Base-by-base conservation (phyloP, 306 rosid genomes). In the Quercus suber region DNA sequence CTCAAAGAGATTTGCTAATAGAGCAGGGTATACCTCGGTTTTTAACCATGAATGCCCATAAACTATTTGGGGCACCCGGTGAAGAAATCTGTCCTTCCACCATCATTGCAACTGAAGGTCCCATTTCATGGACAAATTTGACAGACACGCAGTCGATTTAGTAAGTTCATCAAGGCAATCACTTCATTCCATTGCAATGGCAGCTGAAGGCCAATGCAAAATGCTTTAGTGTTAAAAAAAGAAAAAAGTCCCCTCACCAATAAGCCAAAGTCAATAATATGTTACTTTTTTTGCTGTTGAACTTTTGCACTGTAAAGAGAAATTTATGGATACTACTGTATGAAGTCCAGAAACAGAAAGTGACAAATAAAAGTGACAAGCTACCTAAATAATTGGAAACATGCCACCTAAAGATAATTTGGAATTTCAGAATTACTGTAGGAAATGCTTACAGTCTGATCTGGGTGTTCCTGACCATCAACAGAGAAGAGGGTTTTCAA, bases 141-240 rank as follows among this genome's bases (percentile, higher is more conserved):
- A 96, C 81, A 1, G 98, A 96, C 81, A 93, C 96, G 88, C 14
- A 93, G 94, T 61, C 97, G 89, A 82, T 88, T 91, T 53, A 96
- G 99, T 73, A 93, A 89, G 87, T 96, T 96, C 81, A 88, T 37
- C 82, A 93, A 74, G 55, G 98, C 99, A 60, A 96, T 96, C 69
- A 96, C 97, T 83, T 96, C 99, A 76, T 96, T 96, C 77, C 98
- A 77, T 83, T 96, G 97, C 82, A 93, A 79, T 89, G 93, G 89
- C 84, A 96, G 87, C 98, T 88, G 90, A 79, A 79, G 65, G 45
- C 55, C 77, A 73, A 58, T 69, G 65, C 35, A 53, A 84, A 2
- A 55, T n/a, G 35, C 6, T 30, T 59, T 43, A 63, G 23, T 43
- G 58, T 71, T 27, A 12, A 35, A 71, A 27, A 33, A 15, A 33